Evolutionary conservation across 78 protist species (phyloP).

Genomic region (Dictyostelium discoideum): DNA sequence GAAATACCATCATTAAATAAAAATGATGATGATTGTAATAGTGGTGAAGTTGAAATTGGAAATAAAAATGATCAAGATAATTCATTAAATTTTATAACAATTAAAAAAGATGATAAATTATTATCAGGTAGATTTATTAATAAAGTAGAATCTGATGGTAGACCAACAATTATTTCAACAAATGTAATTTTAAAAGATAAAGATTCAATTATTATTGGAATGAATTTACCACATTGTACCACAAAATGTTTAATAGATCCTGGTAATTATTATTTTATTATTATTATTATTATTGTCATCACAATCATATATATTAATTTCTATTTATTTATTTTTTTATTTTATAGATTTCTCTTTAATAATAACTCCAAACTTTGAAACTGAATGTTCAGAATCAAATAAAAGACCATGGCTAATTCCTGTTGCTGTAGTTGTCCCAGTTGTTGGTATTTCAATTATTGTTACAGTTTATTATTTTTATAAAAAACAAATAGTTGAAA

Average conservation of each 20-base stretch:
- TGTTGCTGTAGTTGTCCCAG: not conserved
- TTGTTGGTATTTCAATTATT: not conserved
- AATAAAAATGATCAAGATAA: not conserved
- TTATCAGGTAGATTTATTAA: constrained; percentile 34
- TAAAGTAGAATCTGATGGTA: constrained; percentile 11
- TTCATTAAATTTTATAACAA: constrained; percentile 8
- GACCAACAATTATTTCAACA: not conserved
- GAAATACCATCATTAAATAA: not conserved
- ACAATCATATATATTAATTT: not conserved
- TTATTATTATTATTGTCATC: no score
- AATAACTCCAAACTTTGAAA: not conserved
- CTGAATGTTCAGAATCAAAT: not conserved
- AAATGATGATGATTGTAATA: not conserved
- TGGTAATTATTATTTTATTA: not conserved
- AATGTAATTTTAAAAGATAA: not conserved
- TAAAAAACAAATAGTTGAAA: not conserved
- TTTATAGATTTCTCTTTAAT: not conserved
- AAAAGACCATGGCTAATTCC: not conserved
- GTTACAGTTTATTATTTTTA: not conserved
- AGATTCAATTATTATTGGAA: not conserved
- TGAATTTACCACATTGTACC: constrained; percentile 14
- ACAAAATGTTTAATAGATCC: not conserved
- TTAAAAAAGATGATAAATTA: constrained; percentile 28
- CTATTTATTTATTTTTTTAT: not conserved
- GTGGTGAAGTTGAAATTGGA: not conserved